Conservation (phyloP, 2,329 filamentous ascomycete genomes). For the Macrophomina phaseolina region DNA sequence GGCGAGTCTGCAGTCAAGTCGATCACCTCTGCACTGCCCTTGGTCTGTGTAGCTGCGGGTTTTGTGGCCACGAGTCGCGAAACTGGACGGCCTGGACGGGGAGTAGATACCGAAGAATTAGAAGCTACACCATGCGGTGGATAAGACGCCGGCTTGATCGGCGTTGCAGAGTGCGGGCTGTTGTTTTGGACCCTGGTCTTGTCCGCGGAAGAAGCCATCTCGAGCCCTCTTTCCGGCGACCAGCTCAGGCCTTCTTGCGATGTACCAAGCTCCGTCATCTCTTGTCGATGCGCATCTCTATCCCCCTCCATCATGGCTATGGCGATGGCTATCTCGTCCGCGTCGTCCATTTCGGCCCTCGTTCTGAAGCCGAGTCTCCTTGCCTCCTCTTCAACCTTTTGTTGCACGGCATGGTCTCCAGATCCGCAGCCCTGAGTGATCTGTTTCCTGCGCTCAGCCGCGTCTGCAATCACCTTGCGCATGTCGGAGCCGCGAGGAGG, state of each 20-base stretch:
- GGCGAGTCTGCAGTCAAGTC: constrained; percentile 29
- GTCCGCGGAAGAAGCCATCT: constrained; percentile 40
- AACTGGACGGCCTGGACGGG: constrained; percentile 37
- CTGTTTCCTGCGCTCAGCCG: constrained; percentile 69
- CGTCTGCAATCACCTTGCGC: constrained; percentile 72
- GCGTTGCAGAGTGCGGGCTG: not conserved
- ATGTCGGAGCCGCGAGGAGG: constrained; percentile 69
- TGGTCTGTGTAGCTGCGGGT: constrained; percentile 26
- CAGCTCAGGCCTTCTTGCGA: constrained; percentile 43
- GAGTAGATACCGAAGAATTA: constrained; percentile 14
- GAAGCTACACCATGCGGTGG: not conserved
- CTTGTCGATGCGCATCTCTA: constrained; percentile 67
- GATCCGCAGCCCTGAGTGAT: constrained; percentile 78
- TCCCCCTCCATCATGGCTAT: constrained; percentile 86
- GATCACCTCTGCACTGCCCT: constrained; percentile 26
- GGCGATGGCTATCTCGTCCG: constrained; percentile 85
- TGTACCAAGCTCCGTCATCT: constrained; percentile 55
- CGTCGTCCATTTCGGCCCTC: constrained; percentile 84
- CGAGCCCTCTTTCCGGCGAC: constrained; percentile 44
- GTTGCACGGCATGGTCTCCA: constrained; percentile 68
- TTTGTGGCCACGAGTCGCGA: constrained; percentile 41
- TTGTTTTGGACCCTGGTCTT: constrained; percentile 38
- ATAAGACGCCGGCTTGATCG: constrained; percentile 9
- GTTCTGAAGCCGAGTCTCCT: constrained; percentile 76
- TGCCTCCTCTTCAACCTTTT: constrained; percentile 69